phyloP scores from a whole-genome alignment of 2,329 filamentous ascomycete species.

The Cyphellophora europaea region DNA sequence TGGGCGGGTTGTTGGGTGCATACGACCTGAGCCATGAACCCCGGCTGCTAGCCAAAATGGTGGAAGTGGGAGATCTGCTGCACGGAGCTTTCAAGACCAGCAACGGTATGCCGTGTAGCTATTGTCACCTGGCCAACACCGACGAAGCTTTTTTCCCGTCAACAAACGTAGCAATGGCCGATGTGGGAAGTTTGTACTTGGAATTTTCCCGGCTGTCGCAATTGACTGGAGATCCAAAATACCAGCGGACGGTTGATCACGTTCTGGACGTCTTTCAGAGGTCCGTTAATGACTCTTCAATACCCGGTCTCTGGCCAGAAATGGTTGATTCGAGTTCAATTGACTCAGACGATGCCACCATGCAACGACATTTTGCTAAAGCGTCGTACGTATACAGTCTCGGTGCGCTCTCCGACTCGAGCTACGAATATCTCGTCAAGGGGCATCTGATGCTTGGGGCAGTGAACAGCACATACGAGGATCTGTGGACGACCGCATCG shows the following conservation, averaged over 20 bases:
- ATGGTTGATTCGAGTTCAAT: conserved; percentile 12
- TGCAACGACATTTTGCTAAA: background rate
- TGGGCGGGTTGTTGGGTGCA: conserved; percentile 44
- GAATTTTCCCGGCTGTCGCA: conserved; percentile 20
- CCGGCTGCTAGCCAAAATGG: conserved; percentile 40
- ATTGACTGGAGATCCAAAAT: conserved; percentile 26
- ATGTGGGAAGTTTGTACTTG: conserved; percentile 10
- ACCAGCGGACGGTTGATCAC: conserved; percentile 26
- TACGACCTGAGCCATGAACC: conserved; percentile 43
- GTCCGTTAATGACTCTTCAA: conserved; percentile 17
- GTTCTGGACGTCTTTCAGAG: conserved; percentile 23
- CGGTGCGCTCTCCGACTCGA: conserved; percentile 46
- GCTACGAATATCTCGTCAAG: conserved; percentile 52
- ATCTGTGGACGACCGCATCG: conserved; percentile 60
- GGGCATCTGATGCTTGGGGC: conserved; percentile 71
- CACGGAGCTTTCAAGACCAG: conserved; percentile 32
- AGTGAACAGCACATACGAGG: conserved; percentile 51
- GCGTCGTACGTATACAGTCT: conserved; percentile 48
- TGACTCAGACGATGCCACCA: background rate
- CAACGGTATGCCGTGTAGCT: conserved; percentile 19
- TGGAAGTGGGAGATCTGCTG: conserved; percentile 46
- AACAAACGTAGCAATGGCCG: conserved; percentile 4
- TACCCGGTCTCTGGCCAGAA: conserved; percentile 30
- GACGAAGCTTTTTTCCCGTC: conserved; percentile 1
- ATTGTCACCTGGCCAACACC: conserved; percentile 5